These are phyloP conservation scores for Discostella pseudostelligera DNA, from an alignment of 108 stramenopile species.

Conservation along the genomic window DNA sequence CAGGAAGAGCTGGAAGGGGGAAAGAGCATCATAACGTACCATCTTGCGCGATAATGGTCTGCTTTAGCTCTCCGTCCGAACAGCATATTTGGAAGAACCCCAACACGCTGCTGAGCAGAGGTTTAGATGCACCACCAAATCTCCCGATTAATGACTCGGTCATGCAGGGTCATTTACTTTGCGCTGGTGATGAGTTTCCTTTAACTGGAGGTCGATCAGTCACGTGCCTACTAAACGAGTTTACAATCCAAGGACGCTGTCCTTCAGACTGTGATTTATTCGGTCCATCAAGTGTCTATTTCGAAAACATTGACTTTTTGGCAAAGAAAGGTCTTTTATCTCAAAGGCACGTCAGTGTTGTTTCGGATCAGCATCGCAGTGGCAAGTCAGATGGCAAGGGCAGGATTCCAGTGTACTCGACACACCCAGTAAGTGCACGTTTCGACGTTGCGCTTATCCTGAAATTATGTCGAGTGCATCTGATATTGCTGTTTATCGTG, in stretches of 20 bases:
- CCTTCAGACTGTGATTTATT: slow-evolving; percentile 57
- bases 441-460: not conserved
- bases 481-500: slow-evolving; percentile 6
- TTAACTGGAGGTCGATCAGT: slow-evolving; percentile 51
- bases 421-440: slow-evolving; percentile 52
- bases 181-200: slow-evolving; percentile 89
- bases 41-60: slow-evolving; percentile 85
- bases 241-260: slow-evolving; percentile 3
- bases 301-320: slow-evolving; percentile 50
- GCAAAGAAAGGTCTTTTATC: slow-evolving; percentile 24
- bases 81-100: slow-evolving; percentile 87
- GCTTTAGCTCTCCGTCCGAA: slow-evolving; percentile 85
- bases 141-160: slow-evolving; percentile 77
- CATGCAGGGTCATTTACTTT: slow-evolving; percentile 86
- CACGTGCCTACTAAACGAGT: slow-evolving; percentile 35
- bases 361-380: not conserved
- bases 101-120: slow-evolving; percentile 56
- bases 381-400: not conserved
- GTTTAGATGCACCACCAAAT: slow-evolving; percentile 75
- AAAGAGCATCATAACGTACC: slow-evolving; percentile 36
- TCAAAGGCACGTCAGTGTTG: slow-evolving; percentile 10
- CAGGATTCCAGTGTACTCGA: slow-evolving; percentile 35
- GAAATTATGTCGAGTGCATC: not conserved
- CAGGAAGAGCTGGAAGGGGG: slow-evolving; percentile 93
- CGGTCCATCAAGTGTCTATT: slow-evolving; percentile 54